A percentile compares a stretch with the other conserved stretches of the same genome.
Conservation (phyloP, 2,329 filamentous ascomycete species). For the Aspergillus eucalypticola region DNA sequence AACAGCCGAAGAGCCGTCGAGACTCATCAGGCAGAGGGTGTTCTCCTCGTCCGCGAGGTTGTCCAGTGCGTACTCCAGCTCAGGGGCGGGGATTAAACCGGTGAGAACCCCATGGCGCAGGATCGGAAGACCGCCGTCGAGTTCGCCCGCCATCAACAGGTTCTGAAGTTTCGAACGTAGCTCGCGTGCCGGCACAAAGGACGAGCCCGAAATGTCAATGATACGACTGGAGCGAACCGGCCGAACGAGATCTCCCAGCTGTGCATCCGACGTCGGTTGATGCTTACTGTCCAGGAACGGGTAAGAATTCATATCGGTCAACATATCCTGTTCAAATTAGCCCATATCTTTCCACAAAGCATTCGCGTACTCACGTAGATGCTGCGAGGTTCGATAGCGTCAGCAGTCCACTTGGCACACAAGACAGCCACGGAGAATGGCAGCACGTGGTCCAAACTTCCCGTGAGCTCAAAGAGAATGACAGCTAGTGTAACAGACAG, state of each 20-base stretch:
- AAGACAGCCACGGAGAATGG: slow-evolving; percentile 91
- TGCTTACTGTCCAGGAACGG: slow-evolving; percentile 97
- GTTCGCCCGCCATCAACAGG: slow-evolving; percentile 80
- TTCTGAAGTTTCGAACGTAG: slow-evolving; percentile 79
- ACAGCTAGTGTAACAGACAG: slow-evolving; percentile 91
- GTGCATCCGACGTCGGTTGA: slow-evolving; percentile 84
- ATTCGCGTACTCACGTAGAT: slow-evolving; percentile 71
- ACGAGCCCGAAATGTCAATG: slow-evolving; percentile 85
- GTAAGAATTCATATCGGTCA: slow-evolving; percentile 96
- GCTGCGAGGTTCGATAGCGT: slow-evolving; percentile 88
- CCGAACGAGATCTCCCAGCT: slow-evolving; percentile 82
- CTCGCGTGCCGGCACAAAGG: slow-evolving; percentile 72
- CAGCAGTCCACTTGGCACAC: slow-evolving; percentile 97
- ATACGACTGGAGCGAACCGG: slow-evolving; percentile 71
- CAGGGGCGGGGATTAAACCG: slow-evolving; percentile 88
- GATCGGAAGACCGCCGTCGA: slow-evolving; percentile 90
- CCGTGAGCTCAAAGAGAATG: slow-evolving; percentile 93
- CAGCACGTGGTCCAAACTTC: slow-evolving; percentile 89
- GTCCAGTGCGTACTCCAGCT: slow-evolving; percentile 90
- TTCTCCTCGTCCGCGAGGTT: slow-evolving; percentile 73
- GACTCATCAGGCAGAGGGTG: slow-evolving; percentile 76
- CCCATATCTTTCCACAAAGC: neutral
- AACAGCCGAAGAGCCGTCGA: slow-evolving; percentile 54
- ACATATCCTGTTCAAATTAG: slow-evolving; percentile 64
- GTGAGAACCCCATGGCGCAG: slow-evolving; percentile 76